Evolutionary conservation across 495 filamentous ascomycete genomes (phyloP), one percentile per base, ranked within the genome.

Genomic region (Aspergillus incahuasiensis): DNA sequence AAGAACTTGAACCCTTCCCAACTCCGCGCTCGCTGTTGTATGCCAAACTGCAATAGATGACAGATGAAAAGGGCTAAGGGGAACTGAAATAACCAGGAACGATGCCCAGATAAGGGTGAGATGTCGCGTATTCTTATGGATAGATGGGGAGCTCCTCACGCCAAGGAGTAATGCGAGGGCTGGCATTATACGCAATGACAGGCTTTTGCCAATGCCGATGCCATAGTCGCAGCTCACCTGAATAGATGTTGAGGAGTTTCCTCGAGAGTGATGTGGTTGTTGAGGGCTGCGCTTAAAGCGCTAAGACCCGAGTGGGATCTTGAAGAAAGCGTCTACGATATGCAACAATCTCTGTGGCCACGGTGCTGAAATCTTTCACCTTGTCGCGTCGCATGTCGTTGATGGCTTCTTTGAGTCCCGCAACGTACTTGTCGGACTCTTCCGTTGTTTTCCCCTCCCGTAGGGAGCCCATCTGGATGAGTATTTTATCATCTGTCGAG

Each of bases 341-440:
- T 63, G 86, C 82, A 65, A 88, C 81, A 71, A 98, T 95, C 59
- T 87, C 84, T 57, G 79, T 68, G 45, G 90, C 90, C 68, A 97
- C 90, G 52, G 79, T 84, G 63, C 83, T 80, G 66, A 95, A 91
- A 62, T 95, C 90, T 69, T 82, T 86, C 63, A 88, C 80, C 68
- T 88, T 86, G 59, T 84, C 82, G 67, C 76, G 74, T 57, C 86
- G 86, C 66, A 97, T 79, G 34, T 86, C 80, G 61, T 85, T 82
- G 59, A 98, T 86, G 30, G 92, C 80, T 56, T 82, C 74, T 58
- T 83, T 86, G 45, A 98, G 73, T 30, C 91, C 92, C 48, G 81
- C 76, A 48, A 85, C 82, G 72, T 91, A 98, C 56, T 76, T 75
- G 59, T 80, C 75, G 68, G 82, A 83, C 60, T 90, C 83, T 69